Base-by-base conservation (phyloP, 192 early-diverging fungal genomes). In the Geranomyces variabilis region DNA sequence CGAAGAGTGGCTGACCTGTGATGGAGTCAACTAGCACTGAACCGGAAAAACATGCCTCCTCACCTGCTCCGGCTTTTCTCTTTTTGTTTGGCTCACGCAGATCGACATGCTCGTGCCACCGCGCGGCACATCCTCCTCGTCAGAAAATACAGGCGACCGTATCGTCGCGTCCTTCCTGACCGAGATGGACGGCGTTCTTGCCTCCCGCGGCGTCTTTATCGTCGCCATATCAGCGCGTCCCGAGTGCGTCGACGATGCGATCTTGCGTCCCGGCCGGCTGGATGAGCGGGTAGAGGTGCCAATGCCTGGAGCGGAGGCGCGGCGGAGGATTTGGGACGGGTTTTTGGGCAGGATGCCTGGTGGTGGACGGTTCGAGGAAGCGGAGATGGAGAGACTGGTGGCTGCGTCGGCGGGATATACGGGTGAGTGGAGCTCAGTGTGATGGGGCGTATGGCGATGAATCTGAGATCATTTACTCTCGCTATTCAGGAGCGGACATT, bases 201-300 rank as follows among this genome's bases (percentile, higher is more conserved):
- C 89, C 5, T 36, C 75, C 55, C 15, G 26, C 75, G 78, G 14
- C 66, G 82, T 55, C 76, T 85, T 7, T 81, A 90, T 75, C 83
- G 48, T 78, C 36, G 77, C 58, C 78, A 93, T 92, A 5, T 94
- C 93, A 26, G 93, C 86, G 63, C 82, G 90, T 9, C 87, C 86
- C 13, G 78, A 92, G 31, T 77, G 83, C 6, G 86, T 96, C 22
- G 93, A 95, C 81, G 64, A 85, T 1, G 93, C 94, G 3, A 83
- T 96, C 29, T 59, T 95, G 75, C 86, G 94, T 46, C 93, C 94
- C 13, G 93, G 93, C 24, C 86, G 94, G 13, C 79, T 96, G 43
- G 94, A 94, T 74, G 87, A 93, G 65, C 87, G 90, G 66, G 75
- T 95, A 41, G 70, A 84, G 51, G 79, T 95, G 28, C 79, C 81